Evolutionary conservation across 2,329 filamentous ascomycete species (phyloP).

Genomic region (Arthrobotrys pseudoclavata): DNA sequence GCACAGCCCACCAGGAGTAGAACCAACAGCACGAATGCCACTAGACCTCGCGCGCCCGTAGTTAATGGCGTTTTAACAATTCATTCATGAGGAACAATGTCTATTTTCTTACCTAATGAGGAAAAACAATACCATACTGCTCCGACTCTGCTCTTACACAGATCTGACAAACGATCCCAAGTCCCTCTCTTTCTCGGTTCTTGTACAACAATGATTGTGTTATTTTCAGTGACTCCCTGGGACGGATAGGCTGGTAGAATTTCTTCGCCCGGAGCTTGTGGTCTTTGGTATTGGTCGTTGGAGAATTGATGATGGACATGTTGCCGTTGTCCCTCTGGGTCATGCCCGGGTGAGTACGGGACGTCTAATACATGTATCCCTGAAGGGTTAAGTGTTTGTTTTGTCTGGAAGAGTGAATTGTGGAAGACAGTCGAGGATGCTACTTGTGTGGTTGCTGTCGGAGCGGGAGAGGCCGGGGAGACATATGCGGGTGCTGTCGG

Average conservation of each 20-base stretch:
- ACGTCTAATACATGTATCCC: slow-evolving; percentile 24
- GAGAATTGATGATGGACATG: slow-evolving; percentile 7
- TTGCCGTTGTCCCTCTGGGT: slow-evolving; percentile 24
- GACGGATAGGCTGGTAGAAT: slow-evolving; percentile 14
- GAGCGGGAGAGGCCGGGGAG: slow-evolving; percentile 2
- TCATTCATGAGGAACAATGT: too few relatives aligned
- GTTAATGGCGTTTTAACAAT: too few relatives aligned
- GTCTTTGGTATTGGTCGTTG: slow-evolving; percentile 13
- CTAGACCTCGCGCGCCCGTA: not conserved
- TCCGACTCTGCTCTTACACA: slow-evolving; percentile 18
- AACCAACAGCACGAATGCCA: slow-evolving; percentile 9
- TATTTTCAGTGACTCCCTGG: not conserved
- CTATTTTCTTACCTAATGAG: not conserved
- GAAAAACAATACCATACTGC: slow-evolving; percentile 32
- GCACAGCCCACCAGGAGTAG: slow-evolving; percentile 6
- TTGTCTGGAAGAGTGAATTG: slow-evolving; percentile 24
- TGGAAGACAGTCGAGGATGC: slow-evolving; percentile 16
- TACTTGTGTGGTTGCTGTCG: not conserved
- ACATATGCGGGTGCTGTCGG: not conserved
- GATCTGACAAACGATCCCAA: slow-evolving; percentile 17
- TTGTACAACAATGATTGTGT: slow-evolving; percentile 2
- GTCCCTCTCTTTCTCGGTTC: slow-evolving; percentile 3
- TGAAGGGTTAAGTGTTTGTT: slow-evolving; percentile 21
- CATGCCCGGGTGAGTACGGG: slow-evolving; percentile 12
- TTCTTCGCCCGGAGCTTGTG: slow-evolving; percentile 22